Evolutionary conservation across 2,329 filamentous ascomycete genomes (phyloP).

Genomic region (Fusarium floridanum): DNA sequence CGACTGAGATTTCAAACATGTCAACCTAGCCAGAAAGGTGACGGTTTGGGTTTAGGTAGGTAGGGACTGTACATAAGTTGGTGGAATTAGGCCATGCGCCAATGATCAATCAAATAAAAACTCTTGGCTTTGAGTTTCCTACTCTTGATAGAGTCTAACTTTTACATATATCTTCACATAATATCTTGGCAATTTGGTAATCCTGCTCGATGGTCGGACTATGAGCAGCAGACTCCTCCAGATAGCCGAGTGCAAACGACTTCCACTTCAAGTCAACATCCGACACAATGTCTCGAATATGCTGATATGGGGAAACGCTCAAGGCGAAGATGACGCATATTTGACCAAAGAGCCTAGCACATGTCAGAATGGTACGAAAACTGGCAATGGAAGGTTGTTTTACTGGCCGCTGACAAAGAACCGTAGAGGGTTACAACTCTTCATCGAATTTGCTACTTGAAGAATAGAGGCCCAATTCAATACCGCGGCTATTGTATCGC

Average conservation of each 20-base stretch:
- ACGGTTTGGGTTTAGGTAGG: too few species aligned
- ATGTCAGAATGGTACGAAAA: not conserved
- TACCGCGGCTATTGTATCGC: constrained; percentile 22
- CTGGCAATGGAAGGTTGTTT: not conserved
- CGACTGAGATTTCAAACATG: too few species aligned
- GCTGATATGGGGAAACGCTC: constrained; percentile 28
- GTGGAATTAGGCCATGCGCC: too few species aligned
- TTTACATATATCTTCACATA: constrained; percentile 26
- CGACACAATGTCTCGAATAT: constrained; percentile 23
- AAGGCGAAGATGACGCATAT: constrained; percentile 29
- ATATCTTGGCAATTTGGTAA: constrained; percentile 28
- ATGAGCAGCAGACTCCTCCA: constrained; percentile 1
- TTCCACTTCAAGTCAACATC: constrained; percentile 28
- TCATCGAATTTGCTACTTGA: constrained; percentile 28
- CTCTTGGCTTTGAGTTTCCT: not conserved
- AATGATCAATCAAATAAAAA: too few species aligned
- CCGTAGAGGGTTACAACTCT: constrained; percentile 32
- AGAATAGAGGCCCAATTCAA: constrained; percentile 21
- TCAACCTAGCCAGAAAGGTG: too few species aligned
- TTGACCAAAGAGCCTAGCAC: constrained; percentile 21
- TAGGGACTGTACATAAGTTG: too few species aligned
- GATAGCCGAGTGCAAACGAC: constrained; percentile 11
- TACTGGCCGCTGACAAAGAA: constrained; percentile 37
- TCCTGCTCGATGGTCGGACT: constrained; percentile 32
- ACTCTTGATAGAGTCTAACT: not conserved